These are phyloP conservation scores for Adiantum capillusveneris DNA, from an alignment of 75 land plant genomes.

Conservation along the genomic window DNA sequence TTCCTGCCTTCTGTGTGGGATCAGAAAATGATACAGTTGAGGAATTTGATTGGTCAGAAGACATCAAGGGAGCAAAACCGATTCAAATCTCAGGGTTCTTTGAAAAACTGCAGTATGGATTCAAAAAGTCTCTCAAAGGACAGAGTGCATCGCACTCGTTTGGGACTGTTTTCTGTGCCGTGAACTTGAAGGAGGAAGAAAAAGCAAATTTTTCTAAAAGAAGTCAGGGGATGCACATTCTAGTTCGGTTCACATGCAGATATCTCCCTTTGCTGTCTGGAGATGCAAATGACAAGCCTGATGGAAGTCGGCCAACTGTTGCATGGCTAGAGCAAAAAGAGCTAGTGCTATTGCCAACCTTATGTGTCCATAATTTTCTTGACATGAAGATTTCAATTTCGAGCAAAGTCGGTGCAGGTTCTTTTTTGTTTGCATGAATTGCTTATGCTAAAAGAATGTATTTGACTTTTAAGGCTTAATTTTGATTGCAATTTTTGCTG, in stretches of 20 bases:
- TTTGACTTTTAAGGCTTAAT: too few relatives aligned
- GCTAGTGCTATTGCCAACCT: slow-evolving; percentile 69
- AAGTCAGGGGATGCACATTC: slow-evolving; percentile 38
- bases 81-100: slow-evolving; percentile 59
- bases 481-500: too few relatives aligned
- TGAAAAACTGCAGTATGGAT: slow-evolving; percentile 56
- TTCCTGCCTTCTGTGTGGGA: slow-evolving; percentile 11
- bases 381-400: slow-evolving; percentile 44
- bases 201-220: neutral
- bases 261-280: slow-evolving; percentile 47
- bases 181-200: slow-evolving; percentile 6
- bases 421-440: too few relatives aligned
- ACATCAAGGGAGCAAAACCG: slow-evolving; percentile 79
- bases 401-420: too few relatives aligned
- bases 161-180: slow-evolving; percentile 41
- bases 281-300: slow-evolving; percentile 14
- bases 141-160: slow-evolving; percentile 36
- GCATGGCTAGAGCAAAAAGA: slow-evolving; percentile 70
- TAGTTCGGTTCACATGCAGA: slow-evolving; percentile 53
- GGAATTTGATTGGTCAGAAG: slow-evolving; percentile 78
- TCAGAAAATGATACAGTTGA: slow-evolving; percentile 3
- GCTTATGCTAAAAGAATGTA: too few relatives aligned
- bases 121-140: slow-evolving; percentile 49
- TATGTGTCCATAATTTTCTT: slow-evolving; percentile 54
- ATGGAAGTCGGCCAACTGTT: slow-evolving; percentile 16